Percentiles rank a stretch among this genome's conserved stretches.
Conservation (phyloP, 495 filamentous ascomycete genomes). For the Hypoxylon fragiforme region DNA sequence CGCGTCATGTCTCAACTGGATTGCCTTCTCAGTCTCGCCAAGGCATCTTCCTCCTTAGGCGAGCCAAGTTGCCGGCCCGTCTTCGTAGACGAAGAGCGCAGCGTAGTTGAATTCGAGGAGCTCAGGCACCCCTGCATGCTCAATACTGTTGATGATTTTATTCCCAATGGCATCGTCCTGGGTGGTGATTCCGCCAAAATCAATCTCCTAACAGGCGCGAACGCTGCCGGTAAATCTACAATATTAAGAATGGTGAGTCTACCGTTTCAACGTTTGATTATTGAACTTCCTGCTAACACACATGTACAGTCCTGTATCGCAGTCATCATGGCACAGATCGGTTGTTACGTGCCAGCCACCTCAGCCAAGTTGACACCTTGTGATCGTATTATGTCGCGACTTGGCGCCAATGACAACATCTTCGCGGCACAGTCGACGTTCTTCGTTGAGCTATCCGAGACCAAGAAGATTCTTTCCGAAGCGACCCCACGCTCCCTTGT, state of each 20-base stretch:
- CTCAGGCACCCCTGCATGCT: constrained; percentile 94
- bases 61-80: constrained; percentile 83
- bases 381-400: constrained; percentile 98
- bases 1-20: constrained; percentile 89
- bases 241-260: constrained; percentile 85
- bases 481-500: constrained; percentile 93
- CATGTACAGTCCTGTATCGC: constrained; percentile 71
- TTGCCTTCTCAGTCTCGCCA: constrained; percentile 90
- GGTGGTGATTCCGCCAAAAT: constrained; percentile 82
- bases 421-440: constrained; percentile 98
- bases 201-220: constrained; percentile 91
- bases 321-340: constrained; percentile 98
- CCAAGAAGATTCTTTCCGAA: constrained; percentile 96
- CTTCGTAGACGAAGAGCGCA: constrained; percentile 83
- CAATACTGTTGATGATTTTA: constrained; percentile 87
- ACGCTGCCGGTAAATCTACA: constrained; percentile 98
- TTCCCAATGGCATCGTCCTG: constrained; percentile 90
- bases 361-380: constrained; percentile 87
- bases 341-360: constrained; percentile 84
- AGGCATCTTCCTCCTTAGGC: constrained; percentile 80
- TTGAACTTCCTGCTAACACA: constrained; percentile 29
- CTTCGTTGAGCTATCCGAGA: constrained; percentile 97
- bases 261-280: neutral
- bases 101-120: constrained; percentile 86
- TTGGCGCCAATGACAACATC: constrained; percentile 98